Conservation (phyloP, 148 eudicot species). For the Talinum fruticosum region DNA sequence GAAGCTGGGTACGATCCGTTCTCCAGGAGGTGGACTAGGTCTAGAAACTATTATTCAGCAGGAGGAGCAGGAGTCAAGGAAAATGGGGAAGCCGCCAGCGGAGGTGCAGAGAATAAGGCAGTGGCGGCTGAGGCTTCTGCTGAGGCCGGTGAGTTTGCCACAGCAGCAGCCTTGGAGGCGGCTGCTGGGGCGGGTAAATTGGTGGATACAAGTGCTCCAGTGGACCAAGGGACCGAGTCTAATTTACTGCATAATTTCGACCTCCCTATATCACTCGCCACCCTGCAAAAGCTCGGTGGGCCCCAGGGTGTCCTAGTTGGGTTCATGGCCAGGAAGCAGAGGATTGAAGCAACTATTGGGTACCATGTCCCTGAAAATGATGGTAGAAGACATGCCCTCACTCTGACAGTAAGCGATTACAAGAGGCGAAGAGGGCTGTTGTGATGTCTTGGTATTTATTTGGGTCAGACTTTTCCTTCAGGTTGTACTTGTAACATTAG, state of each 20-base stretch:
- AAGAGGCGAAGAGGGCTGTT: slow-evolving; percentile 90
- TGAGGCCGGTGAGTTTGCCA: slow-evolving; percentile 56
- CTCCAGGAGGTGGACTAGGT: slow-evolving; percentile 97
- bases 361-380: slow-evolving; percentile 76
- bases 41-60: slow-evolving; percentile 69
- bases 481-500: slow-evolving; percentile 21
- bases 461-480: neutral
- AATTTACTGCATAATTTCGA: slow-evolving; percentile 73
- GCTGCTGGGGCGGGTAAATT: slow-evolving; percentile 92
- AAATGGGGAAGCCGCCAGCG: slow-evolving; percentile 22
- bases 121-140: neutral
- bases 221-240: slow-evolving; percentile 80
- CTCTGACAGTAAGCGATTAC: slow-evolving; percentile 84
- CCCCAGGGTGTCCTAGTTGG: slow-evolving; percentile 72
- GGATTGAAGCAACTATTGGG: slow-evolving; percentile 75
- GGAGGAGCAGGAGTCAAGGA: slow-evolving; percentile 35
- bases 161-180: slow-evolving; percentile 80
- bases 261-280: slow-evolving; percentile 70
- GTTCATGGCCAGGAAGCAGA: slow-evolving; percentile 86
- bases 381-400: slow-evolving; percentile 86
- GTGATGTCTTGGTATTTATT: slow-evolving; percentile 25
- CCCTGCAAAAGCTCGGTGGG: slow-evolving; percentile 74
- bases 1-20: slow-evolving; percentile 98
- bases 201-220: slow-evolving; percentile 94
- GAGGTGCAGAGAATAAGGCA: slow-evolving; percentile 20